Percentiles rank a stretch among this genome's conserved stretches.
Conservation (phyloP, 2,329 filamentous ascomycete genomes). For the Colletotrichum kahawae region DNA sequence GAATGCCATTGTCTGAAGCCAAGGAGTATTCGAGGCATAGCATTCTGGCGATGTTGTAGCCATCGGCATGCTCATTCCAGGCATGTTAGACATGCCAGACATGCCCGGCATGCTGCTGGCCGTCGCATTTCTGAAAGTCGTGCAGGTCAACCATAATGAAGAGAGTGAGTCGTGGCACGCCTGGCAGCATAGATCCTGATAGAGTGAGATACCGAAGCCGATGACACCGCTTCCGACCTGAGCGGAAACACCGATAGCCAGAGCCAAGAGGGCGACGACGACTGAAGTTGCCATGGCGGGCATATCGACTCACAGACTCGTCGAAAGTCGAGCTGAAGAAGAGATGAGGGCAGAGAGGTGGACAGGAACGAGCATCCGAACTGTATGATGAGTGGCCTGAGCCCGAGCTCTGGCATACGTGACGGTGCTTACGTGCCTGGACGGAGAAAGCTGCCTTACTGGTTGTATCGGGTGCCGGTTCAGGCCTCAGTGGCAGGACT, state of each 20-base stretch:
- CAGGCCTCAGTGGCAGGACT: neutral
- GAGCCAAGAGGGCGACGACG: neutral
- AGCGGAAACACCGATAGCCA: neutral
- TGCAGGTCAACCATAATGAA: neutral
- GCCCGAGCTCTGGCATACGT: neutral
- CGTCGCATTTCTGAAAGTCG: neutral
- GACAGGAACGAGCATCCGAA: neutral
- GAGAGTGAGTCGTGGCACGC: conserved; percentile 5
- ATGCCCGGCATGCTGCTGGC: neutral
- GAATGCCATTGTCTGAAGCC: conserved; percentile 36
- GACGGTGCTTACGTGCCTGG: neutral
- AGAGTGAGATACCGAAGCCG: neutral
- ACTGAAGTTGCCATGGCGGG: neutral
- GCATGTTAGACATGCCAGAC: neutral
- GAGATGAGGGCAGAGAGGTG: neutral
- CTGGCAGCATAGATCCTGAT: neutral
- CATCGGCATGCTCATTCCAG: conserved; percentile 12
- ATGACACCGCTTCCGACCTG: conserved; percentile 3
- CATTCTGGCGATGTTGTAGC: conserved; percentile 28
- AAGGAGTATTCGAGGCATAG: conserved; percentile 31
- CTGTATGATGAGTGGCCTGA: neutral
- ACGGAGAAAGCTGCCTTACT: neutral
- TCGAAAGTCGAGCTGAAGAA: neutral
- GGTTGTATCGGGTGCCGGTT: neutral
- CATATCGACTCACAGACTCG: neutral